Evolutionary conservation across 2,329 filamentous ascomycete genomes (phyloP).

Genomic region (Fusarium pilosicola): DNA sequence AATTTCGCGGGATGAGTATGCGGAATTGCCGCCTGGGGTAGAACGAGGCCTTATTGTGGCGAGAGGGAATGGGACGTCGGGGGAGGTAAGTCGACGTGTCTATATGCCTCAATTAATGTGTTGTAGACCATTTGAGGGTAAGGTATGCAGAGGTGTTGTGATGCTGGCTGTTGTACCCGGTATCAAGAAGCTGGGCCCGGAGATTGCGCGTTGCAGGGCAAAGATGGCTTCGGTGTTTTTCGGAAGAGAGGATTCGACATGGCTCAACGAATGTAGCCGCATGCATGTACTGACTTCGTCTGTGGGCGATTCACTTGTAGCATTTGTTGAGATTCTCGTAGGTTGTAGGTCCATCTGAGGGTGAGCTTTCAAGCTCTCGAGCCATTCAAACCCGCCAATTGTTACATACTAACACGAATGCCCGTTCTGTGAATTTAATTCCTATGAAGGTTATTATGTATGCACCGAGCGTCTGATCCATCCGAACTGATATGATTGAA

Average conservation of each 20-base stretch:
- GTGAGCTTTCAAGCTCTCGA: too few species aligned
- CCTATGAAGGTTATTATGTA: fast-evolving
- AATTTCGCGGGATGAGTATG: neutral
- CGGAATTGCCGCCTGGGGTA: constrained; percentile 5
- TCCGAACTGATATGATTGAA: neutral
- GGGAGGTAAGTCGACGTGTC: neutral
- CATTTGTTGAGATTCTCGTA: neutral
- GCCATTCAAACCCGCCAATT: neutral
- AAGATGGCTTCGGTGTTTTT: neutral
- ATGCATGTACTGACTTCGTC: neutral
- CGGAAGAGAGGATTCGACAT: neutral
- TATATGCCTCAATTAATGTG: constrained; percentile 16
- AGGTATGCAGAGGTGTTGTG: neutral
- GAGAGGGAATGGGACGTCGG: constrained; percentile 7
- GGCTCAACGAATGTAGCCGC: neutral
- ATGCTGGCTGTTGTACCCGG: neutral
- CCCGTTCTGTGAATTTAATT: too few species aligned
- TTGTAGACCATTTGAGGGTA: neutral
- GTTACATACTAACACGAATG: too few species aligned
- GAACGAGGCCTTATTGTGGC: constrained; percentile 13
- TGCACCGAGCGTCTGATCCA: fast-evolving
- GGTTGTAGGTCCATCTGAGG: neutral
- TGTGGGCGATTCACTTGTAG: neutral
- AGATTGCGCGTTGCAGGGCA: neutral
- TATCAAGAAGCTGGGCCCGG: neutral